Conservation (phyloP, 345 rosid genomes). For the Trapa incisa region DNA sequence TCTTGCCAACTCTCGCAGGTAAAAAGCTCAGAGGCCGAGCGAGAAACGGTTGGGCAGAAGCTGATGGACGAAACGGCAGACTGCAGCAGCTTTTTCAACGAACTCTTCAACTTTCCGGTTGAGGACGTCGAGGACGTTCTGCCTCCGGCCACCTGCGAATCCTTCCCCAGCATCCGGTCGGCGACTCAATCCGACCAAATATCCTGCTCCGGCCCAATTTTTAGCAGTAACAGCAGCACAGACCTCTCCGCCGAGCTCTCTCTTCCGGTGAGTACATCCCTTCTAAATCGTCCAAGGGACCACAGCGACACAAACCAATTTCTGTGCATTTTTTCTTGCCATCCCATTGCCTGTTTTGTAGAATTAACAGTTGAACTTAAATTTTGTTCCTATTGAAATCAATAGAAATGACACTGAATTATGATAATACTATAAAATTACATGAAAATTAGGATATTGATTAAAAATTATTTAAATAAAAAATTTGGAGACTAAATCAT, state of each 20-base stretch:
- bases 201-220: slow-evolving; percentile 47
- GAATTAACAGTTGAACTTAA: no score
- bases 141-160: slow-evolving; percentile 17
- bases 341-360: no score
- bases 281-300: neutral
- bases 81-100: slow-evolving; percentile 89
- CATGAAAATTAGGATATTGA: no score
- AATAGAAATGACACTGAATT: no score
- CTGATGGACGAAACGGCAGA: slow-evolving; percentile 60
- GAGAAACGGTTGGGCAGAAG: slow-evolving; percentile 51
- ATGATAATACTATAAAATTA: no score
- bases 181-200: slow-evolving; percentile 42
- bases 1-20: slow-evolving; percentile 14
- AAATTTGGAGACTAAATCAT: no score
- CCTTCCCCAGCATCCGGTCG: slow-evolving; percentile 63
- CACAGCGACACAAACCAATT: neutral
- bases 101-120: slow-evolving; percentile 65
- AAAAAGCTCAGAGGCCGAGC: slow-evolving; percentile 1
- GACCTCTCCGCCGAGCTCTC: slow-evolving; percentile 76
- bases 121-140: slow-evolving; percentile 50
- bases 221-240: slow-evolving; percentile 24
- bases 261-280: slow-evolving; percentile 54
- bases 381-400: no score
- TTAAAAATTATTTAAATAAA: no score
- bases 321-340: neutral